Conservation (phyloP, 2,329 filamentous ascomycete genomes). For the Diaporthe sp. region DNA sequence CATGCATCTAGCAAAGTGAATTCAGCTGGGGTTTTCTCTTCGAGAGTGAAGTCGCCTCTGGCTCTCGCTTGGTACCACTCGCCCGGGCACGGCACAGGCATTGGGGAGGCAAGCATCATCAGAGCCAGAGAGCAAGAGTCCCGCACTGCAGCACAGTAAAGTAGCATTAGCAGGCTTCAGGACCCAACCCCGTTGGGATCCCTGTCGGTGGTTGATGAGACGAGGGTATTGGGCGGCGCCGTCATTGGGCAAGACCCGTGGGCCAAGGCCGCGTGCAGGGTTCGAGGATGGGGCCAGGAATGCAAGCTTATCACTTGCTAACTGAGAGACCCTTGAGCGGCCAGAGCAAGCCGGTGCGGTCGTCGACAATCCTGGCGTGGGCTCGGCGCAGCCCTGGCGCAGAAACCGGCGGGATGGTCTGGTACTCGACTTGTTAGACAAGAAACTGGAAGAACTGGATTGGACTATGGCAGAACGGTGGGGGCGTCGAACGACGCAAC, state of each 20-base stretch:
- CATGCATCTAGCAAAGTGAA: neutral
- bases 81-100: constrained; percentile 3
- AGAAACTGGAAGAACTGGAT: neutral
- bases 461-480: neutral
- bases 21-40: neutral
- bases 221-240: neutral
- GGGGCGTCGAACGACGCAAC: constrained; percentile 14
- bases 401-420: constrained; percentile 1
- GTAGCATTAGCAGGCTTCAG: neutral
- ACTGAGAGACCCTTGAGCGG: neutral
- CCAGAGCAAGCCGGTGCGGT: no score
- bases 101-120: neutral
- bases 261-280: constrained; percentile 22
- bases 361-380: constrained; percentile 2
- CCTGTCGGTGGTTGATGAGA: constrained; percentile 7
- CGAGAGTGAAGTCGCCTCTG: neutral
- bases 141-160: neutral
- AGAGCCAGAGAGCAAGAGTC: no score
- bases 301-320: constrained; percentile 21
- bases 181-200: neutral
- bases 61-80: constrained; percentile 1
- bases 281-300: constrained; percentile 4
- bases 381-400: constrained; percentile 30
- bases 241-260: constrained; percentile 3
- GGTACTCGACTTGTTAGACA: neutral